These are phyloP conservation scores for Ophiostoma sp. DNA, from an alignment of 2,329 filamentous ascomycete species.

Conservation along the genomic window DNA sequence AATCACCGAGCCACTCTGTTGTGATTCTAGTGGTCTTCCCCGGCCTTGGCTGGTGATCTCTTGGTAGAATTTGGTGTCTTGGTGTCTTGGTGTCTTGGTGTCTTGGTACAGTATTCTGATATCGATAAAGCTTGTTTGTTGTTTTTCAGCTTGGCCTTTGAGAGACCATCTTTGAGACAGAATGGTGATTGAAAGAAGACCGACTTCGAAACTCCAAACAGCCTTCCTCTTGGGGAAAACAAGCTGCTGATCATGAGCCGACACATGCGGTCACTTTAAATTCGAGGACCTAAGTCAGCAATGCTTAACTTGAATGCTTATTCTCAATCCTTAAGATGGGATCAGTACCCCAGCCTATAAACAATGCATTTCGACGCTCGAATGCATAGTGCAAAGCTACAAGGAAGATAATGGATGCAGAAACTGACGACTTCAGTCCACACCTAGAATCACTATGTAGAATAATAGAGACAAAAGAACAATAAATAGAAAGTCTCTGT, in stretches of 20 bases:
- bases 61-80: slow-evolving; percentile 5
- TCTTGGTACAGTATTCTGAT: background rate
- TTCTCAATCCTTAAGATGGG: background rate
- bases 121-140: background rate
- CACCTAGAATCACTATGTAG: background rate
- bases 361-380: background rate
- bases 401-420: background rate
- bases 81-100: background rate
- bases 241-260: background rate
- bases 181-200: background rate
- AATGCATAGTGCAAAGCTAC: background rate
- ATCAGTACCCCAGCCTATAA: background rate
- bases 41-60: slow-evolving; percentile 8
- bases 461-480: background rate
- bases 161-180: background rate
- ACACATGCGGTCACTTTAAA: background rate
- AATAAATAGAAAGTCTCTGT: too few relatives aligned
- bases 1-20: background rate
- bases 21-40: background rate
- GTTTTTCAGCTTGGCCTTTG: background rate
- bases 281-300: too few relatives aligned
- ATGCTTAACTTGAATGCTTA: background rate
- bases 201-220: background rate
- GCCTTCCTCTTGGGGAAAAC: background rate
- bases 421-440: background rate